phyloP scores from a whole-genome alignment of 192 early-diverging fungal genomes.

The Rhizophagus sp. region DNA sequence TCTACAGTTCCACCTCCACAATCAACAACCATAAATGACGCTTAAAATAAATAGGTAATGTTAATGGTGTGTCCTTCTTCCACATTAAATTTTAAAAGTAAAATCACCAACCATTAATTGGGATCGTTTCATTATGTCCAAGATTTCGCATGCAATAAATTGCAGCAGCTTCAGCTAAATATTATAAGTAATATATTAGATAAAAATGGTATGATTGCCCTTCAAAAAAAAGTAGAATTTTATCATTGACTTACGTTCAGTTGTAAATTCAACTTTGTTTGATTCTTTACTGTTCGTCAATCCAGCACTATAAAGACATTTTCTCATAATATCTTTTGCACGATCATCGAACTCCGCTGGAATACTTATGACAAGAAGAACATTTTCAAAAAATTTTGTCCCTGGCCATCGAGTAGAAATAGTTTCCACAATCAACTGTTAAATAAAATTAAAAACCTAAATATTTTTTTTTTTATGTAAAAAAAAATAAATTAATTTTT shows the following conservation, averaged over 20 bases:
- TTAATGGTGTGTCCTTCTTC: too few species aligned
- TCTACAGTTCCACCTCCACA: constrained; percentile 62
- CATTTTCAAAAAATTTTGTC: neutral
- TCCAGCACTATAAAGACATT: constrained; percentile 50
- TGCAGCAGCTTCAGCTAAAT: constrained; percentile 8
- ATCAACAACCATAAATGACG: constrained; percentile 60
- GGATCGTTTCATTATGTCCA: neutral
- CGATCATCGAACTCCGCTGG: constrained; percentile 54
- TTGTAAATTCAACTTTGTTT: too few species aligned
- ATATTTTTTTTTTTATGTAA: too few species aligned
- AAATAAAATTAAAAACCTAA: neutral
- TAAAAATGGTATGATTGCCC: too few species aligned
- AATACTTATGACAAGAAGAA: constrained; percentile 37
- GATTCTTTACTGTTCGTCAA: constrained; percentile 30
- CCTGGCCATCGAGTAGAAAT: neutral
- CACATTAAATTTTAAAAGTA: neutral
- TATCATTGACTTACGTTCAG: too few species aligned
- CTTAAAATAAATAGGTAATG: constrained; percentile 35
- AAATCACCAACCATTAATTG: neutral
- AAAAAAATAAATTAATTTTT: too few species aligned
- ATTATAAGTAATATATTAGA: too few species aligned
- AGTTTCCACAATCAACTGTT: constrained; percentile 14
- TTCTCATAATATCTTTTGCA: constrained; percentile 55
- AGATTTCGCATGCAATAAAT: neutral
- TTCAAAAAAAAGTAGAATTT: too few species aligned